Evolutionary conservation across 1,284 basidiomycete species (phyloP).

Genomic region (Cystobasidiaceae sp.): DNA sequence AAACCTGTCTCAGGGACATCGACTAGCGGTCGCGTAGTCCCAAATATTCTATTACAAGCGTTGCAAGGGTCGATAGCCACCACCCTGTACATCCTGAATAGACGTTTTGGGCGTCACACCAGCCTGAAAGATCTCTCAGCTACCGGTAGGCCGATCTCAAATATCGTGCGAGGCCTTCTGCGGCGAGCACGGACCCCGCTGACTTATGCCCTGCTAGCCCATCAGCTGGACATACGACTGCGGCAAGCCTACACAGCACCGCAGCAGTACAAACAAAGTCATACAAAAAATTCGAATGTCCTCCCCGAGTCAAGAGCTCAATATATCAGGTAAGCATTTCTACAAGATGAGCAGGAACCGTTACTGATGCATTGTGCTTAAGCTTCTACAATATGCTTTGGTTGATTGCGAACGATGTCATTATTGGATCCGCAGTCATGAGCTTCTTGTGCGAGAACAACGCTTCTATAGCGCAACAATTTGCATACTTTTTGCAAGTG

Average conservation of each 20-base stretch:
- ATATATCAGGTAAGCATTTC: conserved; percentile 53
- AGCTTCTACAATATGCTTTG: conserved; percentile 89
- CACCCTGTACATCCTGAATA: background rate
- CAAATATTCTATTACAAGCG: too few relatives aligned
- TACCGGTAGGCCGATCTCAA: background rate
- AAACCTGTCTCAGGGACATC: background rate
- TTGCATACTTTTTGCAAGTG: conserved; percentile 40
- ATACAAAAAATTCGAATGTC: conserved; percentile 30
- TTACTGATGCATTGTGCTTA: conserved; percentile 20
- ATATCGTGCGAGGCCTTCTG: too few relatives aligned
- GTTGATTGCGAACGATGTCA: conserved; percentile 84
- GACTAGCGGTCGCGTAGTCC: background rate
- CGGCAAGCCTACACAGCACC: conserved; percentile 49
- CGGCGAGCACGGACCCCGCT: background rate
- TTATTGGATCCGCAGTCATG: conserved; percentile 68
- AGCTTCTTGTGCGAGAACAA: conserved; percentile 62
- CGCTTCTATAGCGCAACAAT: conserved; percentile 23
- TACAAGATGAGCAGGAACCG: conserved; percentile 25
- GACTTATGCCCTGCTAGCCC: conserved; percentile 34
- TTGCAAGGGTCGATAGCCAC: too few relatives aligned
- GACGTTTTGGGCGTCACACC: background rate
- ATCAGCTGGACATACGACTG: conserved; percentile 47
- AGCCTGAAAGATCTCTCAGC: conserved; percentile 22
- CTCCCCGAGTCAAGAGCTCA: conserved; percentile 40
- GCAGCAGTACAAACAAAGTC: conserved; percentile 39